Percentiles rank a stretch among this genome's conserved stretches.
phyloP scores from a whole-genome alignment of 1,284 basidiomycete species.

The Chalciporus sp. region DNA sequence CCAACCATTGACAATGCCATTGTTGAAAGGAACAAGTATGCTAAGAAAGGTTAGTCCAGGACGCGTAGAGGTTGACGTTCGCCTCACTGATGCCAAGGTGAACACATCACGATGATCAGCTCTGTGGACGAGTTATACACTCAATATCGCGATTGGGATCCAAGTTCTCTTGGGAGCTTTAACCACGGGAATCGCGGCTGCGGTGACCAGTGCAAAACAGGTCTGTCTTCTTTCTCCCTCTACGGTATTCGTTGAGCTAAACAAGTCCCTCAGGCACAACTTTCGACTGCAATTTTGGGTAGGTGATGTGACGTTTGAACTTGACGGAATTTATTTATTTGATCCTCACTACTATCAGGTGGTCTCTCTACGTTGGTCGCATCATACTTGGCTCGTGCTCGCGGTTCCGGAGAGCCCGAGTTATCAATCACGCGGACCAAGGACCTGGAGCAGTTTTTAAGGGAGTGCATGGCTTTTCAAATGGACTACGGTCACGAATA shows the following conservation, averaged over 20 bases:
- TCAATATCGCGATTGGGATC: conserved; percentile 58
- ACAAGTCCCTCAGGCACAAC: conserved; percentile 18
- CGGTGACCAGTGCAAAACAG: conserved; percentile 39
- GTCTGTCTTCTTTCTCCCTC: conserved; percentile 21
- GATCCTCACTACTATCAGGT: conserved; percentile 37
- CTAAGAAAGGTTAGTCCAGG: conserved; percentile 34
- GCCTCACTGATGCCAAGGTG: conserved; percentile 7
- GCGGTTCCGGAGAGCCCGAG: conserved; percentile 71
- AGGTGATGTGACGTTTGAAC: conserved; percentile 1
- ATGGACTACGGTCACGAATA: conserved; percentile 56
- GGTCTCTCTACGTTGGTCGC: conserved; percentile 65
- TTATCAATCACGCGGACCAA: conserved; percentile 51
- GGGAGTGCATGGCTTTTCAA: conserved; percentile 56
- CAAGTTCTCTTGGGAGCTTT: conserved; percentile 68
- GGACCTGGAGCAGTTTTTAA: conserved; percentile 65
- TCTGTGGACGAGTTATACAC: conserved; percentile 45
- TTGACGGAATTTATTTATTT: neutral
- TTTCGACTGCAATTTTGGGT: conserved; percentile 30
- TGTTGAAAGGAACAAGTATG: conserved; percentile 43
- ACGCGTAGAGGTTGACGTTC: neutral
- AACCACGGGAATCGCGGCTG: conserved; percentile 66
- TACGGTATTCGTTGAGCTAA: neutral
- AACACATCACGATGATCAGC: conserved; percentile 37
- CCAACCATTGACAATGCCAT: conserved; percentile 47
- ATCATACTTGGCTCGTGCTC: conserved; percentile 67